Conservation (phyloP, 768 basidiomycete species). For the Goffeauzyma gilvescens region DNA sequence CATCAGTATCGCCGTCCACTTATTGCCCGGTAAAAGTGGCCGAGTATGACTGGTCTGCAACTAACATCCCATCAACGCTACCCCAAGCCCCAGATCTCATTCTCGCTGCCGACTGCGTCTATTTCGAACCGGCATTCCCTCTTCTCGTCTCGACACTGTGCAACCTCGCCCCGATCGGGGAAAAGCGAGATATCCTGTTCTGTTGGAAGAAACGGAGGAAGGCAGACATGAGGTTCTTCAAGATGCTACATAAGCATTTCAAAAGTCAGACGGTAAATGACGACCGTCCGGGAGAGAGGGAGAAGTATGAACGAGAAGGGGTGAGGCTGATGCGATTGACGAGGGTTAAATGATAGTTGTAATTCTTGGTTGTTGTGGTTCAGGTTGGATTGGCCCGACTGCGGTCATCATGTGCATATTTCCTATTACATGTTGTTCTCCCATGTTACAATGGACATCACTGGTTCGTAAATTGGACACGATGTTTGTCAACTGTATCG, state of each 20-base stretch:
- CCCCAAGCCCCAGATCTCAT: slow-evolving; percentile 43
- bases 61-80: slow-evolving; percentile 37
- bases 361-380: too few relatives aligned
- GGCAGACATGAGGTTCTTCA: slow-evolving; percentile 77
- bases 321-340: slow-evolving; percentile 21
- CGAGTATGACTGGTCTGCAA: slow-evolving; percentile 79
- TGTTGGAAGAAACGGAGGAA: slow-evolving; percentile 88
- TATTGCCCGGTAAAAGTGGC: slow-evolving; percentile 34
- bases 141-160: slow-evolving; percentile 61
- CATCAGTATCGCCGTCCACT: too few relatives aligned
- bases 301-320: slow-evolving; percentile 24
- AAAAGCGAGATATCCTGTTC: slow-evolving; percentile 53
- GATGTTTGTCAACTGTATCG: too few relatives aligned
- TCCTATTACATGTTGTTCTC: too few relatives aligned
- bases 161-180: slow-evolving; percentile 37
- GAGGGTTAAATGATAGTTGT: slow-evolving; percentile 14
- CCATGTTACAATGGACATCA: too few relatives aligned
- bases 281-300: slow-evolving; percentile 23
- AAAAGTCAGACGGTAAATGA: slow-evolving; percentile 31
- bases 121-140: slow-evolving; percentile 83
- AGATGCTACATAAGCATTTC: slow-evolving; percentile 57
- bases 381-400: too few relatives aligned
- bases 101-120: slow-evolving; percentile 84
- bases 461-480: too few relatives aligned
- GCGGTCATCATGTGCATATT: too few relatives aligned